phyloP scores from a whole-genome alignment of 2,329 filamentous ascomycete species.

The Aspergillus sp. region DNA sequence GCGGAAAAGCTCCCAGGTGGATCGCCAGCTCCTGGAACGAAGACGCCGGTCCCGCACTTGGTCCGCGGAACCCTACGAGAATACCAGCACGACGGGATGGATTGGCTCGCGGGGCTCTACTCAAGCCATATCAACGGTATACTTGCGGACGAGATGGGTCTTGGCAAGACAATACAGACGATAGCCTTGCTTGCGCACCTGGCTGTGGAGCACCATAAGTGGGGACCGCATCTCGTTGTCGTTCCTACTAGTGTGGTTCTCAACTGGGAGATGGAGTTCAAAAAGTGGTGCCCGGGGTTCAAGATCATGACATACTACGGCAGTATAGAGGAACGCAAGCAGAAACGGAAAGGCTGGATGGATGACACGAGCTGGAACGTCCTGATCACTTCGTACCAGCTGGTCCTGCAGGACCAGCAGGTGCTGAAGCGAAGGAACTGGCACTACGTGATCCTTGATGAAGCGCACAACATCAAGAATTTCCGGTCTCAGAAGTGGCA shows the following conservation, averaged over 20 bases:
- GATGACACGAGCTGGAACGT: slow-evolving; percentile 94
- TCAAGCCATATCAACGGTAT: slow-evolving; percentile 91
- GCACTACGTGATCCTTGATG: slow-evolving; percentile 97
- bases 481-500: slow-evolving; percentile 98
- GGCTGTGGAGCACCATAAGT: slow-evolving; percentile 79
- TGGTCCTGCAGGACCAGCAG: slow-evolving; percentile 86
- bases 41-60: slow-evolving; percentile 69
- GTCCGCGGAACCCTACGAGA: slow-evolving; percentile 82
- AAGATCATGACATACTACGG: slow-evolving; percentile 98
- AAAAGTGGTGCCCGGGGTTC: slow-evolving; percentile 94
- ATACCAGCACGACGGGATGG: slow-evolving; percentile 93
- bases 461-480: slow-evolving; percentile 99
- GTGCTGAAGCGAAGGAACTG: slow-evolving; percentile 86
- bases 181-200: slow-evolving; percentile 89
- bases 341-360: slow-evolving; percentile 87
- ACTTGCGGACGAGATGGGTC: slow-evolving; percentile 93
- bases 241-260: slow-evolving; percentile 97
- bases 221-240: slow-evolving; percentile 92
- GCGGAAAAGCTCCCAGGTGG: slow-evolving; percentile 29
- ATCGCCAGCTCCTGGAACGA: slow-evolving; percentile 38
- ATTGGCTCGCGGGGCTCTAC: slow-evolving; percentile 92
- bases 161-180: slow-evolving; percentile 97
- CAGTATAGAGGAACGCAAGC: slow-evolving; percentile 79
- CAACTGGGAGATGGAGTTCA: slow-evolving; percentile 99
- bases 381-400: slow-evolving; percentile 93